A percentile compares a stretch with the other conserved stretches of the same genome.
Conservation (phyloP, 441 rosid genomes). For the Corymbia citriodora region DNA sequence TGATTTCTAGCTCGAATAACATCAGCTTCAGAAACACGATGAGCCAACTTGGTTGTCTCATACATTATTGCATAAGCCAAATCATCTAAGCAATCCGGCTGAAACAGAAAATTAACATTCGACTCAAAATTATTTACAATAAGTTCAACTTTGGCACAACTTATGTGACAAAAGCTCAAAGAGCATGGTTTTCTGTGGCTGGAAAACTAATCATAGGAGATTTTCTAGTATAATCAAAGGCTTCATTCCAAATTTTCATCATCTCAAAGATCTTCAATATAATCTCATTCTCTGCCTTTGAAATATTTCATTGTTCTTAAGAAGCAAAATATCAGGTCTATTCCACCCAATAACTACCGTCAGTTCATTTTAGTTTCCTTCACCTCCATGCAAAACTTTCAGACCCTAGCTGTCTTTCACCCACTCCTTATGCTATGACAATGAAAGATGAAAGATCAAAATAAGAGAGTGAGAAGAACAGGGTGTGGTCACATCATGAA, state of each 20-base stretch:
- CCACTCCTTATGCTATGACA: neutral
- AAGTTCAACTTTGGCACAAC: neutral
- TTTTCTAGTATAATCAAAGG: neutral
- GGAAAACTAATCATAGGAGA: neutral
- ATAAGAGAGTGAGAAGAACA: neutral
- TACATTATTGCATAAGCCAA: conserved; percentile 92
- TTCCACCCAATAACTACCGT: neutral
- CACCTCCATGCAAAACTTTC: neutral
- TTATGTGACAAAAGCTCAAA: neutral
- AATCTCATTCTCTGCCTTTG: neutral
- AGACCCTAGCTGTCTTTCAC: neutral
- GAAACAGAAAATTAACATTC: conserved; percentile 20
- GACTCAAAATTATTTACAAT: neutral
- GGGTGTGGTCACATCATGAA: neutral
- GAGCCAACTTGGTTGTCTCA: conserved; percentile 71
- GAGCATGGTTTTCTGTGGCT: neutral
- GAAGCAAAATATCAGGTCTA: neutral
- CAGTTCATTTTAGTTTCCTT: neutral
- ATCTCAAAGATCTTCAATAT: neutral
- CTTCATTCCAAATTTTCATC: neutral
- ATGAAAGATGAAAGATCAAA: neutral
- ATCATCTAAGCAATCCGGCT: conserved; percentile 93
- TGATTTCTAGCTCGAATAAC: conserved; percentile 96
- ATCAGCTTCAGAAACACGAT: conserved; percentile 92
- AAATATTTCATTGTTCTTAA: neutral